Base-by-base conservation (phyloP, 2,329 filamentous ascomycete genomes). In the Hawksworthiomyces lignivorus region DNA sequence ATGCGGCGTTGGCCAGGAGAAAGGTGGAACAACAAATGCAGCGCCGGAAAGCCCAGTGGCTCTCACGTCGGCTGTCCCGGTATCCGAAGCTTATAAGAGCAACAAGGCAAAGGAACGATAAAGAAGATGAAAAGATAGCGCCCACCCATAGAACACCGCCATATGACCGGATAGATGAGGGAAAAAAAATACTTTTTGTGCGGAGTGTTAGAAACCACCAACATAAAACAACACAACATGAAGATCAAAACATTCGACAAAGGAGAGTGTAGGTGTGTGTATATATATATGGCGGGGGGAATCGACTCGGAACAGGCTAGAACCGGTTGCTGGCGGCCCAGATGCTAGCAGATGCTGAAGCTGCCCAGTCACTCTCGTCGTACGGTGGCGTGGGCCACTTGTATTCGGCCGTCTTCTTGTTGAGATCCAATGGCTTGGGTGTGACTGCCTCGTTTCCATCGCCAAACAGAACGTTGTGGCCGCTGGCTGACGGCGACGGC, bases 321-420 rank as follows among this genome's bases (percentile, higher is more conserved):
- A 81, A 75, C 51, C 75, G 71, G 59, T 73, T 80, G 49, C 83
- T 77, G 24, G 80, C 78, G 40, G 83, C 82, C 69, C 85, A 84
- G 51, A 89, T 88, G 63, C 84, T 88, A 6, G 86, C 84, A 10
- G 87, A 79, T 22, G 87, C 84, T 31, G 85, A 82, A 8, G 84
- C 80, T 15, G 84, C 87, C 90, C 89, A 97, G 59, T 95, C 89
- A 49, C 82, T 81, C 54, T 94, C 89, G 56, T 95, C 89, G 53
- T 96, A 95, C 4, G 92, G 90, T 18, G 92, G 92, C 14, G 92
- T 97, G 4, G 89, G 90, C 84, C 89, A 96, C 64, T 95, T 92
- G 54, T 75, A 69, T 48, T 68, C 64, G 11, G 63, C 59, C 1
- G 66, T 55, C 68, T 75, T 73, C 57, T 78, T 77, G 55, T 72